These are phyloP conservation scores for Starmerella stigmatis DNA, from an alignment of 805 yeast genomes.

Conservation along the genomic window DNA sequence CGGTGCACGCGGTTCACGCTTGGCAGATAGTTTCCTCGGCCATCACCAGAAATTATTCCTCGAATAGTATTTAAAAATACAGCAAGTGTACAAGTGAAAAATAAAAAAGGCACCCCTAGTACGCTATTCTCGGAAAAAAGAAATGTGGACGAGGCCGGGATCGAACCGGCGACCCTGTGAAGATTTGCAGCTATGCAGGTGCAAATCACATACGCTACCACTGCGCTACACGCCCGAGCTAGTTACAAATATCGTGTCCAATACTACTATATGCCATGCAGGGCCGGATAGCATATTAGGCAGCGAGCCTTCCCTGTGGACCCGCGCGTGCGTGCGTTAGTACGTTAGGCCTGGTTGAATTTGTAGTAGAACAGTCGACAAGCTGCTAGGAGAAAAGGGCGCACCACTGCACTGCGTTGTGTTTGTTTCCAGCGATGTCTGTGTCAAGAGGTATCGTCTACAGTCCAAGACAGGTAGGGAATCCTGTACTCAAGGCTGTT, in stretches of 20 bases:
- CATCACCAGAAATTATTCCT: too few species aligned
- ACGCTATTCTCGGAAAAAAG: constrained; percentile 1
- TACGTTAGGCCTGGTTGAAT: too few species aligned
- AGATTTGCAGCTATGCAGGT: constrained; percentile 9
- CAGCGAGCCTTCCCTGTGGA: too few species aligned
- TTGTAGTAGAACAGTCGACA: too few species aligned
- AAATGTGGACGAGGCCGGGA: constrained; percentile 25
- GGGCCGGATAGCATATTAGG: too few species aligned
- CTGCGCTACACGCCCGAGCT: constrained; percentile 24
- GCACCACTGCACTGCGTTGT: too few species aligned
- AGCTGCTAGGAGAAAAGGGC: too few species aligned
- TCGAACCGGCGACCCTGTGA: constrained; percentile 27
- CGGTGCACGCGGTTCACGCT: too few species aligned
- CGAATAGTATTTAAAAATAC: neutral
- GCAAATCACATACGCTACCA: constrained; percentile 26
- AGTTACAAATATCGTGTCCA: neutral
- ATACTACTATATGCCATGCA: neutral
- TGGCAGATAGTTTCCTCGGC: too few species aligned
- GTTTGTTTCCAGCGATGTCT: neutral
- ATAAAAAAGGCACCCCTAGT: neutral
- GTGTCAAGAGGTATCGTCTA: constrained; percentile 12
- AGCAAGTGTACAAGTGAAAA: neutral
- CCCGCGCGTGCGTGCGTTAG: too few species aligned
- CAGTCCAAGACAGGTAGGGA: constrained; percentile 27
- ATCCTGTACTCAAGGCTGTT: constrained; percentile 26